Base-by-base conservation (phyloP, 306 rosid genomes). In the Prunus mira region DNA sequence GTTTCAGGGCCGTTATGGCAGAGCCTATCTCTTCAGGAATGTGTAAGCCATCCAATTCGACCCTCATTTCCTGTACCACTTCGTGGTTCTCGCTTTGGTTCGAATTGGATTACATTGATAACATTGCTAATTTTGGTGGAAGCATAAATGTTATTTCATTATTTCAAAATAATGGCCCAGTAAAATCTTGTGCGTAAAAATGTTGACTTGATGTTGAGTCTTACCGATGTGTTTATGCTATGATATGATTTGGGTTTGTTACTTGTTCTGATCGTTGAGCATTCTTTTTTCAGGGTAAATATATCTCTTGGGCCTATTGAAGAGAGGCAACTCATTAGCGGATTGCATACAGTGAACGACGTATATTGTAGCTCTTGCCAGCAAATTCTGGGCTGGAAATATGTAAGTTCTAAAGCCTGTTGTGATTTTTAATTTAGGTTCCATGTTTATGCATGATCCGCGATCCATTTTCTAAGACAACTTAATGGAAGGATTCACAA, bases 311-410 rank as follows among this genome's bases (percentile, higher is more conserved):
- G 85, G n/a, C 85, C 82, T 30, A 58, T 49, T 47, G 85, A 82
- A 73, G 79, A 82, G 79, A 51, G 85, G 65, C 0, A 68, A 0
- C 76, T 82, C 72, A 52, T 27, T n/a, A 82, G 82, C 50, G 85
- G 85, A 52, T 78, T 82, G 82, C 82, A 82, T 78, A 82, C 67
- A 8, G 85, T 82, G 46, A 82, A 78, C 46, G 85, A 82, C 65
- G 78, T 82, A 24, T 62, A 78, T 45, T 82, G 85, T 78, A 82
- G 85, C 79, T 82, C 85, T 55, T 82, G 85, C 79, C 85, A 78
- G 45, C 85, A 82, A 56, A 77, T 77, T 30, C 62, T 82, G 76
- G 85, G 85, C 20, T 81, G 84, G 84, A 76, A 71, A 76, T 81
- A 81, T 72, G 84, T 81, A 64, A 80, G 80, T 54, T 63, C 9